Evolutionary conservation across 257 asterid species (phyloP).

Genomic region (Nicotiana noctiflora): DNA sequence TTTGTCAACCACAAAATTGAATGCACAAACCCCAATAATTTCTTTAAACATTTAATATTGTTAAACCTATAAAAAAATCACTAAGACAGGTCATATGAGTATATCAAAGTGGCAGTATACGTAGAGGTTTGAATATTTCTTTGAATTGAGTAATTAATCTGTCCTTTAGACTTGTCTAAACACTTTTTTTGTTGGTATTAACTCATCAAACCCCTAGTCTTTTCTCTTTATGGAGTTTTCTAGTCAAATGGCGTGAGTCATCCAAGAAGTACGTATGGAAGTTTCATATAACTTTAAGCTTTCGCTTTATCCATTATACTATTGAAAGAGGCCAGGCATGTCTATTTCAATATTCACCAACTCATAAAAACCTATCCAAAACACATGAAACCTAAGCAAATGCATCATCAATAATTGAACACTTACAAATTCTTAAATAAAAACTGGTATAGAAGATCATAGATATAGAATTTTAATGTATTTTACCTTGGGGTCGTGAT

Average conservation of each 20-base stretch:
- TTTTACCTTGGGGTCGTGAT: too few species aligned
- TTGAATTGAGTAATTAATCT: not conserved
- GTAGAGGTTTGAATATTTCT: not conserved
- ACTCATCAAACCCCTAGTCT: not conserved
- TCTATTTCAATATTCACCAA: not conserved
- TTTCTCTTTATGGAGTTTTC: not conserved
- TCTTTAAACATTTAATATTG: not conserved
- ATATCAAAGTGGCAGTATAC: not conserved
- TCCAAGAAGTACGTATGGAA: not conserved
- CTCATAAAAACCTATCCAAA: not conserved
- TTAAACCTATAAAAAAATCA: not conserved
- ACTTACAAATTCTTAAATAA: not conserved
- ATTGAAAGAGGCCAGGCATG: not conserved
- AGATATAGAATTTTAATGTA: too few species aligned
- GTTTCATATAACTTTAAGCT: not conserved
- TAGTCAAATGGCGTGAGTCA: not conserved
- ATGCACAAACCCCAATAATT: not conserved
- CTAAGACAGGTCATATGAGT: not conserved
- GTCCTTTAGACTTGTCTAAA: not conserved
- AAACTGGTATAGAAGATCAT: not conserved
- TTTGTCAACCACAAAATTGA: not conserved
- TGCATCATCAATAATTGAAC: not conserved
- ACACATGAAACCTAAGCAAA: not conserved
- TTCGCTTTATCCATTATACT: not conserved
- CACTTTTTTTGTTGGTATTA: not conserved